These are phyloP conservation scores for Diospyros kaki DNA, from an alignment of 148 eudicot genomes.

Conservation along the genomic window DNA sequence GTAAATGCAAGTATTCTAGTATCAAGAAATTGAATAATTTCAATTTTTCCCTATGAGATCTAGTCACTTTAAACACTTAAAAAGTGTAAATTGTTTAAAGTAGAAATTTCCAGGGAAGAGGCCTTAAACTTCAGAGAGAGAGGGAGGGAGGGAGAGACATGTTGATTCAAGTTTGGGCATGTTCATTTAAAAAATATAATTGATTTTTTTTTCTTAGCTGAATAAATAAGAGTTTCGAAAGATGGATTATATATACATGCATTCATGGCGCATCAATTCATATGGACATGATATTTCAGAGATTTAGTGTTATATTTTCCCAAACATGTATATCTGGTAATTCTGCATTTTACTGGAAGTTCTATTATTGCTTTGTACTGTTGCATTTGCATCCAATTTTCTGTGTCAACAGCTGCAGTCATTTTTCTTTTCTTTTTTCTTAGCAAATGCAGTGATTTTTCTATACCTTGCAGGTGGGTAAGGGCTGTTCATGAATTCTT, in stretches of 20 bases:
- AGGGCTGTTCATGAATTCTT: slow-evolving; percentile 79
- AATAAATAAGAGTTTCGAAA: neutral
- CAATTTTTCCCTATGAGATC: neutral
- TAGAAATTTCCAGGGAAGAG: neutral
- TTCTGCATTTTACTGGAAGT: neutral
- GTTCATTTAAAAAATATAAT: too few relatives aligned
- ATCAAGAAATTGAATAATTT: neutral
- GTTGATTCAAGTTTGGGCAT: neutral
- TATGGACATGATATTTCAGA: neutral
- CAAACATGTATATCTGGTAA: too few relatives aligned
- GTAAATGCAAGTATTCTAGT: neutral
- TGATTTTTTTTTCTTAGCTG: too few relatives aligned
- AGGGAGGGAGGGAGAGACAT: too few relatives aligned
- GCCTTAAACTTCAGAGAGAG: neutral
- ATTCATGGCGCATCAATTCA: neutral
- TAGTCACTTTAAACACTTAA: neutral
- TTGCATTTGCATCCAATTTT: neutral
- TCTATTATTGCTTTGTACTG: neutral
- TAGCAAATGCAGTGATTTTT: too few relatives aligned
- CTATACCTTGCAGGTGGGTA: slow-evolving; percentile 75
- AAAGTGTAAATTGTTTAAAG: too few relatives aligned
- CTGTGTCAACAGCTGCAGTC: neutral
- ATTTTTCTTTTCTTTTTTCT: too few relatives aligned
- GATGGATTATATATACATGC: neutral
- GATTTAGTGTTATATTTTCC: neutral